A percentile compares a stretch with the other conserved stretches of the same genome.
Evolutionary conservation across 495 filamentous ascomycete species (phyloP).

Genomic region (Talaromyces borbonicus): DNA sequence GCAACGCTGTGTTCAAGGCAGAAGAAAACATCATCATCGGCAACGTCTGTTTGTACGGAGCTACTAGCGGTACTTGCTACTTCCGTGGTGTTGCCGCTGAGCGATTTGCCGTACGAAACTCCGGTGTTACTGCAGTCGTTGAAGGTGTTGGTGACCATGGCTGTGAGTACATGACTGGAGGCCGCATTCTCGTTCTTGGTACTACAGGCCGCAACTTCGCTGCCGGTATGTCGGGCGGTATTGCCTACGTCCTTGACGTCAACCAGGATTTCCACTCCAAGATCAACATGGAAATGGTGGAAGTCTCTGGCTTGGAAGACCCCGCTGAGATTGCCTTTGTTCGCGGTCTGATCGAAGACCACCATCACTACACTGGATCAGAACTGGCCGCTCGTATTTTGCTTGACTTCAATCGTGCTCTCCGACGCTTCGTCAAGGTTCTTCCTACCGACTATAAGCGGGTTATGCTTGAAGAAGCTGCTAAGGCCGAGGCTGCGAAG

Average conservation of each 20-base stretch:
- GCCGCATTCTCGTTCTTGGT: slow-evolving; percentile 82
- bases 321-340: slow-evolving; percentile 88
- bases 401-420: slow-evolving; percentile 91
- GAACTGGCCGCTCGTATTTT: slow-evolving; percentile 92
- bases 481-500: slow-evolving; percentile 77
- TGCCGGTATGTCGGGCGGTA: slow-evolving; percentile 98
- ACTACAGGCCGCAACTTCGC: slow-evolving; percentile 98
- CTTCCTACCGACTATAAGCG: slow-evolving; percentile 97
- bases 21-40: slow-evolving; percentile 97
- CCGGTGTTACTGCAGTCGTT: slow-evolving; percentile 90
- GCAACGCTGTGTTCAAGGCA: slow-evolving; percentile 87
- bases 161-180: slow-evolving; percentile 97
- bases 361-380: slow-evolving; percentile 98
- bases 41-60: slow-evolving; percentile 96
- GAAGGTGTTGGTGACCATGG: slow-evolving; percentile 97
- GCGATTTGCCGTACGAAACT: slow-evolving; percentile 97
- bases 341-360: slow-evolving; percentile 90
- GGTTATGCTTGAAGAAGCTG: slow-evolving; percentile 75
- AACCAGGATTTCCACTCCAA: slow-evolving; percentile 86
- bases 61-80: slow-evolving; percentile 87
- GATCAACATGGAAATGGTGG: slow-evolving; percentile 98
- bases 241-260: slow-evolving; percentile 93
- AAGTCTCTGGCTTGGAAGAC: slow-evolving; percentile 79
- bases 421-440: slow-evolving; percentile 89
- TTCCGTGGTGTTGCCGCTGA: slow-evolving; percentile 97